Conservation (phyloP, 805 yeast genomes). For the Kuraishia ogatae region DNA sequence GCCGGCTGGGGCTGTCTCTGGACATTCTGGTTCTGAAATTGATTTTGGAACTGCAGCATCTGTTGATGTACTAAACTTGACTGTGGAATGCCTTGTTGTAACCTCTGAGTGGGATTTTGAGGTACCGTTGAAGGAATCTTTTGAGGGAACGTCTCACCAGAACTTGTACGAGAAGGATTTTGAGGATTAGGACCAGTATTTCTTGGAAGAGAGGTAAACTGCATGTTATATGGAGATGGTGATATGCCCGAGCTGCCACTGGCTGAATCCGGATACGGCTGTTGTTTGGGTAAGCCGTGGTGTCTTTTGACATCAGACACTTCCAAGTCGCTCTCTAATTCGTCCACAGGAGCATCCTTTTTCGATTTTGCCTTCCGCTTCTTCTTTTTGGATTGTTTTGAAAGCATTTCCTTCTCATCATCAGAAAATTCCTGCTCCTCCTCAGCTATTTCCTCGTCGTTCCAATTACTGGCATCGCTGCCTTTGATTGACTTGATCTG, state of each 20-base stretch:
- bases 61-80: conserved; percentile 5
- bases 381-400: conserved; percentile 55
- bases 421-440: conserved; percentile 95
- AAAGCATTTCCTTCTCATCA: conserved; percentile 78
- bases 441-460: conserved; percentile 89
- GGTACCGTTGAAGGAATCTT: neutral
- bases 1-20: conserved; percentile 7
- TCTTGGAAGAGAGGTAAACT: conserved; percentile 1
- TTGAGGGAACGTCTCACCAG: neutral
- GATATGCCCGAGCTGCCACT: neutral
- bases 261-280: neutral
- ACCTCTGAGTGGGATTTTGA: neutral
- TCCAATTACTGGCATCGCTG: conserved; percentile 89
- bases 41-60: conserved; percentile 13
- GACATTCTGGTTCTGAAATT: conserved; percentile 3
- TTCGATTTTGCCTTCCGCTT: conserved; percentile 28
- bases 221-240: neutral
- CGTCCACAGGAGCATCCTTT: neutral
- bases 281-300: neutral
- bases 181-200: neutral
- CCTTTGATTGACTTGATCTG: conserved; percentile 67
- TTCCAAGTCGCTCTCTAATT: neutral
- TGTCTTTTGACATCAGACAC: neutral
- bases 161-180: neutral
- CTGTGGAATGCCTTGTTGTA: neutral